Conservation (phyloP, 352 stramenopile genomes). For the Pythium utonaiense region DNA sequence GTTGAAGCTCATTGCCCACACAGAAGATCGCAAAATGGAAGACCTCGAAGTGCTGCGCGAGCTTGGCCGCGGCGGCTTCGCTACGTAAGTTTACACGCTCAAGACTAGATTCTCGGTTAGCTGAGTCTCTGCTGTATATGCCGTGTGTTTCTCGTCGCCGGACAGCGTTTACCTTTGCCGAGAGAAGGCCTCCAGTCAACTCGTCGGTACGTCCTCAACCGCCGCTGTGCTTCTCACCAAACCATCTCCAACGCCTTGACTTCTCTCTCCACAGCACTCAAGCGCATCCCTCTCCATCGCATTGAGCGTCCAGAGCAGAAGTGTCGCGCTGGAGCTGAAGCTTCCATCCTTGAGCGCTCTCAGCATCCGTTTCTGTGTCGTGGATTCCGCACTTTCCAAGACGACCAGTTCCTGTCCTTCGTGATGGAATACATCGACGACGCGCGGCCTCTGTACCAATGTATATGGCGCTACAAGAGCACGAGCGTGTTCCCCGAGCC, state of each 20-base stretch:
- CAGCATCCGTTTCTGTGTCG: conserved; percentile 40
- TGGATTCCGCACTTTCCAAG: conserved; percentile 28
- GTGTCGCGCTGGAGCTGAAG: conserved; percentile 39
- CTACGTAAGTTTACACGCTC: conserved; percentile 31
- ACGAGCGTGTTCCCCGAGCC: conserved; percentile 42
- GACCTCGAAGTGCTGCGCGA: conserved; percentile 42
- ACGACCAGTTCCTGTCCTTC: conserved; percentile 25
- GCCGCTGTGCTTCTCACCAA: too few species aligned
- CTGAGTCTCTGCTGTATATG: not conserved
- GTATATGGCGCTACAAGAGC: conserved; percentile 53
- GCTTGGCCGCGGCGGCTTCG: conserved; percentile 61
- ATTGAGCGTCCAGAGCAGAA: conserved; percentile 38
- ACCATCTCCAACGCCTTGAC: not conserved
- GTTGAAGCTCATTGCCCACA: conserved; percentile 7
- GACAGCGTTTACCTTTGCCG: conserved; percentile 52
- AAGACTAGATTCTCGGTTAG: not conserved
- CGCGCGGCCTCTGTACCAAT: conserved; percentile 62
- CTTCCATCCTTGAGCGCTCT: conserved; percentile 34
- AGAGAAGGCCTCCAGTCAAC: conserved; percentile 15
- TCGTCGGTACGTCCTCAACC: conserved; percentile 40
- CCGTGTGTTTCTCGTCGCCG: not conserved
- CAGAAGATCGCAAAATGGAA: conserved; percentile 33
- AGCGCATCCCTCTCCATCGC: conserved; percentile 43
- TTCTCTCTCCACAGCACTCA: conserved; percentile 35
- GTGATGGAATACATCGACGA: conserved; percentile 55